phyloP scores from a whole-genome alignment of 176 grass and related monocot genomes.

The Sorghum bicolor region Sorghum_bicolor_NCBIv3 NC_012872.2:1991501-1992000 shows the following conservation, averaged over 20 bases:
- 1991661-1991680: slow-evolving; percentile 96
- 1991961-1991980: not conserved
- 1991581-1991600: slow-evolving; percentile 46
- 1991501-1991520: slow-evolving; percentile 66
- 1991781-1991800: slow-evolving; percentile 6
- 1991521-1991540: not conserved
- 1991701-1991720: slow-evolving; percentile 52
- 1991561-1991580: slow-evolving; percentile 21
- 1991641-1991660: slow-evolving; percentile 92
- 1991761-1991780: slow-evolving; percentile 26
- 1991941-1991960: not conserved
- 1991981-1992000: slow-evolving; percentile 19
- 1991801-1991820: slow-evolving; percentile 91
- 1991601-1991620: slow-evolving; percentile 73
- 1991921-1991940: slow-evolving; percentile 1
- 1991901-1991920: not conserved
- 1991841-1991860: slow-evolving; percentile 99
- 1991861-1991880: slow-evolving; percentile 45
- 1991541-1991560: not conserved
- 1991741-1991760: not conserved
- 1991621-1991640: slow-evolving; percentile 84
- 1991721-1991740: not conserved
- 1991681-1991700: slow-evolving; percentile 99
- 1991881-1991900: not conserved
- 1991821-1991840: slow-evolving; percentile 92